Base-by-base conservation (phyloP, 495 filamentous ascomycete species). In the Astrothelium subdiscretum region DNA sequence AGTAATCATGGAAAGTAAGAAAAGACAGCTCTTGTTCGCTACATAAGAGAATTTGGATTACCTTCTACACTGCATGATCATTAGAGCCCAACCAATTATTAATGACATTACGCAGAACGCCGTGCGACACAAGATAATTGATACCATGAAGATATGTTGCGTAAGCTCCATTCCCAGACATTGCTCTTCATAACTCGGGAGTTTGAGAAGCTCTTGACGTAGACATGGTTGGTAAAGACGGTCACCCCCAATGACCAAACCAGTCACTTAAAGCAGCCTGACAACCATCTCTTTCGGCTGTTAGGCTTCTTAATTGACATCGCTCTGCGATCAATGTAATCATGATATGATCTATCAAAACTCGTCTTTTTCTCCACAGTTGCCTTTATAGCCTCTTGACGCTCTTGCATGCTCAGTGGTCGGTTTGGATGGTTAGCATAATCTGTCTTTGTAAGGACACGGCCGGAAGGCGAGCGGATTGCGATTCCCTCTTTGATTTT, bases 391-490 rank as follows among this genome's bases (percentile, higher is more conserved):
- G 61, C 61, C 62, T 68, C 63, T 63, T 73, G 72, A 13, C 73
- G 62, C 66, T 75, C 73, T 48, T 69, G 58, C 48, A 75, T 65
- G 32, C 71, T 71, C 31, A 69, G 48, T 31, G 72, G 72, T 8
- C 73, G 68, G 59, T 69, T 59, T n/a, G 68, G 68, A 26, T 69
- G 67, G 12, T 38, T 58, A 18, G 68, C 51, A 40, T 63, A 73
- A 31, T 66, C 62, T 20, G 71, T 62, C 18, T 61, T 63, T 1
- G 63, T 67, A 18, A 74, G 40, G 20, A 66, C 57, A 31, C 67
- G 66, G 4, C 73, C 73, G 20, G 65, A 69, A 6, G 72, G 73
- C 0, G 72, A 72, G 5, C 60, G 59, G n/a, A 67, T 44, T 44
- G 32, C 31, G 3, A 20, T 51, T 54, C 64, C 59, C 20, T 58